Conservation (phyloP, 2,329 filamentous ascomycete species). For the Xenosphaeropsis pyriputrescens region DNA sequence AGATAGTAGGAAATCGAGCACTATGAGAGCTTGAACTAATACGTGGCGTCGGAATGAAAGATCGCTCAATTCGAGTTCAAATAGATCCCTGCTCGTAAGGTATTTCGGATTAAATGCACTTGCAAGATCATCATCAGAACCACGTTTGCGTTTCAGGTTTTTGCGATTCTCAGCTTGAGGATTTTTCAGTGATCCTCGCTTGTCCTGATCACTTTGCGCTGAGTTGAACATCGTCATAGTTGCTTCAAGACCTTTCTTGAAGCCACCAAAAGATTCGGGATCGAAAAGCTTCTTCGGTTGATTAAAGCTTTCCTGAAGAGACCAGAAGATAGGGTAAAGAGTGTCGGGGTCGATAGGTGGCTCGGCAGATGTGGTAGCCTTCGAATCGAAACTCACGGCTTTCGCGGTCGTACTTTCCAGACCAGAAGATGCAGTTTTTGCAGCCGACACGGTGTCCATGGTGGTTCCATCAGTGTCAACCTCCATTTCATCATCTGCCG, state of each 20-base stretch:
- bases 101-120: conserved; percentile 94
- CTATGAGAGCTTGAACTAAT: conserved; percentile 84
- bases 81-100: conserved; percentile 90
- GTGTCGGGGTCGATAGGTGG: conserved; percentile 49
- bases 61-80: conserved; percentile 92
- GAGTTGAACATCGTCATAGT: conserved; percentile 66
- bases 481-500: conserved; percentile 44
- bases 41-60: conserved; percentile 89
- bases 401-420: conserved; percentile 19
- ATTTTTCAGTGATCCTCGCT: conserved; percentile 31
- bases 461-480: conserved; percentile 36
- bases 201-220: conserved; percentile 33
- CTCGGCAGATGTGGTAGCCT: conserved; percentile 25
- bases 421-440: conserved; percentile 11
- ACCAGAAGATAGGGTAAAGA: conserved; percentile 90
- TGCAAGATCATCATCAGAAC: conserved; percentile 45
- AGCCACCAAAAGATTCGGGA: conserved; percentile 45
- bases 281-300: conserved; percentile 77
- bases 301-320: conserved; percentile 80
- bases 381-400: conserved; percentile 27
- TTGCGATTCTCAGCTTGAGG: conserved; percentile 42
- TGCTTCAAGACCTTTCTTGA: conserved; percentile 45
- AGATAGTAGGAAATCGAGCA: conserved; percentile 91
- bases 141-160: conserved; percentile 56
- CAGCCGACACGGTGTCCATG: conserved; percentile 13